Evolutionary conservation across 805 yeast genomes (phyloP), one percentile per base, ranked within the genome.

Genomic region (Kluyveromyces dobzhanskii): DNA sequence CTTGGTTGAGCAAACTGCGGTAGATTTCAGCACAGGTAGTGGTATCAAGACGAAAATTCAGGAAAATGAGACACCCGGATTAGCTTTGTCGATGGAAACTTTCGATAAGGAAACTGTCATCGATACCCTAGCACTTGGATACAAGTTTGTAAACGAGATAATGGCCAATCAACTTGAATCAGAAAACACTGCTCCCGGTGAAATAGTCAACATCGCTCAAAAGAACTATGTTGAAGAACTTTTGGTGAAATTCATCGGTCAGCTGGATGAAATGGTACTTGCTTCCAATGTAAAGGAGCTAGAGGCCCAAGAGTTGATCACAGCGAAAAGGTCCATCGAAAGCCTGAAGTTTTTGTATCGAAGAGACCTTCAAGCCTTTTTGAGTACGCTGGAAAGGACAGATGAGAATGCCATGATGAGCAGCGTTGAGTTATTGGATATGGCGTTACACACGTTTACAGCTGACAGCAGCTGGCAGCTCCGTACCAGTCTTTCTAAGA

Each of bases 111-210:
- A 48, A 12, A 46, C 57, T 3, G 31, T 56, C 4, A 30, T 46
- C 10, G 62, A 59, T 13, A 45, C 55, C 1, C 19, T 56, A 9
- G 25, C 40, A 4, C 42, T 44, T 17, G 45, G 49, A 17, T 49
- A 44, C 27, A 52, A 50, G 21, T 54, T 45, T 34, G 38, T 47
- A 10, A 42, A 50, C 32, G 25, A 40, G 4, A 27, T 56, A 10
- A 23, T 54, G 32, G 61, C 56, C 40, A 17, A 47, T 1, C 30
- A 47, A 4, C 21, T 49, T 4, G 58, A 55, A 35, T 26, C 37
- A 5, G 24, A 24, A 3, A n/a, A 26, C 8, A 12, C 26, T 11
- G 25, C 28, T 13, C 16, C 30, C 16, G 31, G 25, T 12, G 38
- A 31, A 10, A 18, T 24, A 8, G 35, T 38, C 11, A 54, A 53